Base-by-base conservation (phyloP, 2,329 filamentous ascomycete genomes). In the Penicillium oxalicum region DNA sequence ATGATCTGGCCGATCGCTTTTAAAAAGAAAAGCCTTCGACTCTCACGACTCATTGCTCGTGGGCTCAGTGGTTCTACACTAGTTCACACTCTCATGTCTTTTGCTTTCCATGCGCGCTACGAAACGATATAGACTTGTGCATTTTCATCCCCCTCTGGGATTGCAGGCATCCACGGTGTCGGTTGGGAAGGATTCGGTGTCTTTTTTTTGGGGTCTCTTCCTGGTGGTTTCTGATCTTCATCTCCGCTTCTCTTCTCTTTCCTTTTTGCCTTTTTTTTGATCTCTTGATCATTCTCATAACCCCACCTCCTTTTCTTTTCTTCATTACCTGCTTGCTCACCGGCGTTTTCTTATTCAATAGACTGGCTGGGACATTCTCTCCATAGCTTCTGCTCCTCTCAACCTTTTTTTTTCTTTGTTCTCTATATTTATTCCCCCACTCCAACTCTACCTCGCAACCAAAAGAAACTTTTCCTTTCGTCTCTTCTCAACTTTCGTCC, bases 1-100 rank as follows among this genome's bases (percentile, higher is more conserved):
- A 80, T 46, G 84, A 87, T 63, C 71, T 87, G 48, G 78, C 79
- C 63, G 82, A 84, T 56, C 74, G 80, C 44, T 70, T 73, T 53
- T 75, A 63, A 53, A 32, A 11, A 18, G 18, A 18, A 18, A 18
- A 18, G 18, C 18, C 18, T 1, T 18, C 18, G 18, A 18, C 18
- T 18, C 18, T 49, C n/a, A 11, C 9, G 13, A 26, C 9, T 9
- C 36, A 12, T 25, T 27, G 9, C 27, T 33, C 35, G 24, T 32
- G 35, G 18, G 35, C 13, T 11, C 18, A 4, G 4, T 39, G 13
- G n/a, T 4, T 37, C 8, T 28, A n/a, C 12, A 32, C 36, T 34
- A 32, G 13, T 29, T 18, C 40, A 33, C 40, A 24, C 51, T 36
- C 41, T 45, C 48, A 49, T 46, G 47, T 50, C 41, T 40, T 42